Conservation (phyloP, 1,284 basidiomycete genomes). For the Boletus holoroseus region DNA sequence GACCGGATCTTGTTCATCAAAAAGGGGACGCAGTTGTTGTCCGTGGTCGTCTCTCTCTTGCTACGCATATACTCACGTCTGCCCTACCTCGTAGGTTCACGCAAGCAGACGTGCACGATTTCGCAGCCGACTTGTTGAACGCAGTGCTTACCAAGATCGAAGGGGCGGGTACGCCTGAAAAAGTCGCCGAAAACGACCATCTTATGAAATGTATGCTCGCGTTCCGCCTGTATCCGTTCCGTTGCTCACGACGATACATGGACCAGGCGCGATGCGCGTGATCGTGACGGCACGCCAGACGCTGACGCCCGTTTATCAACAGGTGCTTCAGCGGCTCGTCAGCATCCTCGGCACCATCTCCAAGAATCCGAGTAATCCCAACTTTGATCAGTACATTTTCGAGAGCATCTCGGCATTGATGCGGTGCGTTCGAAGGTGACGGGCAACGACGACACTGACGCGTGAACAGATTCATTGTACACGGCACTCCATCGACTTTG, state of each 20-base stretch:
- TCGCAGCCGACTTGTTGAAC: constrained; percentile 72
- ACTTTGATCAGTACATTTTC: constrained; percentile 97
- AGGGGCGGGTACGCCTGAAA: constrained; percentile 79
- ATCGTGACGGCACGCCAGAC: constrained; percentile 84
- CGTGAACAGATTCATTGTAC: constrained; percentile 66
- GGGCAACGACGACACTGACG: not conserved
- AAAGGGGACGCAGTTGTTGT: constrained; percentile 65
- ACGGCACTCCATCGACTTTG: constrained; percentile 63
- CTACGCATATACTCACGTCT: not conserved
- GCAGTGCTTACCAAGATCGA: constrained; percentile 82
- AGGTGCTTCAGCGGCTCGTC: constrained; percentile 73
- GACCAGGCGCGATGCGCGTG: constrained; percentile 83
- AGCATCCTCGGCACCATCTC: constrained; percentile 81
- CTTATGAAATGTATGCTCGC: constrained; percentile 84
- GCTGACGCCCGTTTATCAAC: constrained; percentile 64
- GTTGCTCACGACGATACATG: constrained; percentile 7
- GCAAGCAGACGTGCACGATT: constrained; percentile 80
- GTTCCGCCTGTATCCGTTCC: not conserved
- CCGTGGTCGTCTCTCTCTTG: constrained; percentile 26
- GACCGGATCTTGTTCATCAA: constrained; percentile 88
- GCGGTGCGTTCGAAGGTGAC: constrained; percentile 44
- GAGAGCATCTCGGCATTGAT: constrained; percentile 92
- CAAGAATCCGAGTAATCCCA: constrained; percentile 95
- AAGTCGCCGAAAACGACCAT: constrained; percentile 97
- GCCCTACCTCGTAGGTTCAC: constrained; percentile 56